phyloP scores from a whole-genome alignment of 2,329 filamentous ascomycete species.

The Verticillium isaacii region DNA sequence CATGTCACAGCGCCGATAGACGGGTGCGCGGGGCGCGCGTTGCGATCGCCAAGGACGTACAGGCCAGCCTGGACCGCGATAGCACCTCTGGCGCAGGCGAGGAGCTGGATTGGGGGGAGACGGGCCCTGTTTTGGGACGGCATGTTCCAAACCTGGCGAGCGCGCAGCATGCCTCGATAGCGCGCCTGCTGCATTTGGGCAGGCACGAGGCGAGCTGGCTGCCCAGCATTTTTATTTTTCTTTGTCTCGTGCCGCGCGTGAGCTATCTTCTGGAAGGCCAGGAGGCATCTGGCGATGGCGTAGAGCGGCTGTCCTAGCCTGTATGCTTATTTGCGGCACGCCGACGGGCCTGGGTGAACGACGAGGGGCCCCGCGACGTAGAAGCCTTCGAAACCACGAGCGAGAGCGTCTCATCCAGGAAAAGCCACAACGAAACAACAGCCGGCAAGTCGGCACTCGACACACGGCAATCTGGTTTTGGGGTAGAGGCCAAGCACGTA shows the following conservation, averaged over 20 bases:
- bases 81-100: background rate
- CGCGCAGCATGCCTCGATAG: background rate
- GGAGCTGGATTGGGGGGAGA: background rate
- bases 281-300: no score
- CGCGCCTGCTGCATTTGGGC: background rate
- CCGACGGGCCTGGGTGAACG: no score
- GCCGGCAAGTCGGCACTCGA: background rate
- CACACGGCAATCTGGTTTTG: background rate
- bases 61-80: background rate
- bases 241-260: background rate
- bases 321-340: no score
- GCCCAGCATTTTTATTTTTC: background rate
- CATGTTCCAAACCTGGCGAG: background rate
- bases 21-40: background rate
- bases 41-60: background rate
- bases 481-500: no score
- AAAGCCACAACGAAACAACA: no score
- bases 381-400: no score
- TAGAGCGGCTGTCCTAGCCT: no score
- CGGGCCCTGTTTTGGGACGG: background rate
- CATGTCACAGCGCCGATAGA: background rate
- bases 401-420: no score
- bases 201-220: background rate
- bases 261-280: background rate
- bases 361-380: no score